Base-by-base conservation (phyloP, 805 yeast genomes). In the Lipomyces oligophaga region DNA sequence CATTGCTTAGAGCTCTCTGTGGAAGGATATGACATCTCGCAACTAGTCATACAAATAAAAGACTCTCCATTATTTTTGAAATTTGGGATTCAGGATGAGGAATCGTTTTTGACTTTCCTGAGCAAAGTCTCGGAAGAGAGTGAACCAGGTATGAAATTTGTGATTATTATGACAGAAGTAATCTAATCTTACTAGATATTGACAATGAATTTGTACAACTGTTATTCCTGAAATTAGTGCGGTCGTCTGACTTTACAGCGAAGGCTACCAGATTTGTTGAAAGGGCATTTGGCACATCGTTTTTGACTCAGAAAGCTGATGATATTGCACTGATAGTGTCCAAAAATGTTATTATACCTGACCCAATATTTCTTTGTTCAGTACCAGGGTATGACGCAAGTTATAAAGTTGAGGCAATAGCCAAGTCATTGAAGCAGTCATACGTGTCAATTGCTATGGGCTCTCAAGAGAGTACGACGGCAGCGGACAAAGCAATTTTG, bases 341-440 rank as follows among this genome's bases (percentile, higher is more conserved):
- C 6, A 39, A 35, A 33, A 45, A 59, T 26, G 37, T 47, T 11
- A 33, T 52, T 4, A 11, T 55, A 8, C 32, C 41, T 6, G 62
- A 55, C 4, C 76, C 79, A 1, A 59, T 83, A 1, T 62, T 85
- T 15, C 54, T 85, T 21, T 76, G 80, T 19, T 75, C 82, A 0
- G 72, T 79, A 4, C 75, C 74, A 22, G 85, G 85, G 2, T 72
- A 68, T 49, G 97, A 89, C 63, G 80, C 90, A 0, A 75, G 83
- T 0, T 70, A 69, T 45, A 73, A 68, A 43, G 69, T 88, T 2
- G 69, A 70, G 26, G 62, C 64, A 26, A 48, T 76, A 4, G 80
- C 86, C 0, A 55, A 58, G 1, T 30, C 51, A 0, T 13, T 31
- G 0, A 58, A 60, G 0, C 52, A 55, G 5, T 56, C 63, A 2